Conservation (phyloP, 495 filamentous ascomycete genomes). For the Penicillium goetzii region DNA sequence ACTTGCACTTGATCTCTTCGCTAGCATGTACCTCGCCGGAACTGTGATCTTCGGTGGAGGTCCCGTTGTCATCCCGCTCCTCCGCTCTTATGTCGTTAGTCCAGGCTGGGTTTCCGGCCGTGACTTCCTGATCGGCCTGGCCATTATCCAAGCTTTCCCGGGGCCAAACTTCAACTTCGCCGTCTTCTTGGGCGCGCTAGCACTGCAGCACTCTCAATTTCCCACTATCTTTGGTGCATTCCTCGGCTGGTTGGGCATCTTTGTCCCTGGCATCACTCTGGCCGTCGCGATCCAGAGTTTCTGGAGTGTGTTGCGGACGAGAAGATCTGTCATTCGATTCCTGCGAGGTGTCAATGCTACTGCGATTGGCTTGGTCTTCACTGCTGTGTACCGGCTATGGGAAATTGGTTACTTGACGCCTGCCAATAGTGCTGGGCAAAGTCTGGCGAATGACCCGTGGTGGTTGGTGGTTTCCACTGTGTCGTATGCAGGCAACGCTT, state of each 20-base stretch:
- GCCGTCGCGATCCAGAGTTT: constrained; percentile 70
- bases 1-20: constrained; percentile 65
- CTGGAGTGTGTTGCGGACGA: constrained; percentile 63
- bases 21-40: constrained; percentile 84
- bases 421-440: constrained; percentile 49
- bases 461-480: constrained; percentile 70
- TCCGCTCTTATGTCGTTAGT: constrained; percentile 78
- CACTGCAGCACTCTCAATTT: constrained; percentile 42
- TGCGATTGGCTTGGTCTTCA: constrained; percentile 79
- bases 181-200: constrained; percentile 72
- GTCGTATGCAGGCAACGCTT: constrained; percentile 64
- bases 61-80: constrained; percentile 81
- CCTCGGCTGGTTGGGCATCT: constrained; percentile 72
- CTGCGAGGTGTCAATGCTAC: constrained; percentile 74
- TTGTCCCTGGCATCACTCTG: constrained; percentile 68
- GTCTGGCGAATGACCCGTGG: constrained; percentile 71
- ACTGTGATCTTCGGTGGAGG: constrained; percentile 89
- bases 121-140: constrained; percentile 82
- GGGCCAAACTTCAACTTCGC: constrained; percentile 91
- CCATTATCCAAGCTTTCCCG: constrained; percentile 81
- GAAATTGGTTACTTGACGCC: constrained; percentile 72
- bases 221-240: constrained; percentile 60
- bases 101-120: constrained; percentile 78
- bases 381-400: constrained; percentile 85
- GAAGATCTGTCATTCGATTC: constrained; percentile 57